phyloP scores from a whole-genome alignment of 1,284 basidiomycete genomes.

The Butyriboletus appendiculatus region DNA sequence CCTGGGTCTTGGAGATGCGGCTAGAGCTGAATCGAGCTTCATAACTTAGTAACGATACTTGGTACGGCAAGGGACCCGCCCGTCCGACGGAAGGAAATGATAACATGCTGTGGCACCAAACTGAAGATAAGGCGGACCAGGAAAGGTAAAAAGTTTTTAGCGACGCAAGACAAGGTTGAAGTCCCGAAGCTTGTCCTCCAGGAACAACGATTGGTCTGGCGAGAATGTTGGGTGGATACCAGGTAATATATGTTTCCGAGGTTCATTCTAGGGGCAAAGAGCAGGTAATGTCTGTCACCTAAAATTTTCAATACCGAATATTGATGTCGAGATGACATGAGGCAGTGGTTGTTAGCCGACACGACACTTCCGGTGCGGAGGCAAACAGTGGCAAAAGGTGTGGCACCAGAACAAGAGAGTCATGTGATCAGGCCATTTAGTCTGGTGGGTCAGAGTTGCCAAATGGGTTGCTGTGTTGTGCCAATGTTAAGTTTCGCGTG shows the following conservation, averaged over 20 bases:
- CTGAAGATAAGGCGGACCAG: slow-evolving; percentile 13
- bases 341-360: slow-evolving; percentile 26
- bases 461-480: slow-evolving; percentile 10
- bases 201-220: slow-evolving; percentile 5
- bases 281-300: slow-evolving; percentile 4
- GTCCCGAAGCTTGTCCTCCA: slow-evolving; percentile 14
- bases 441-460: slow-evolving; percentile 20
- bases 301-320: slow-evolving; percentile 10
- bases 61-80: neutral
- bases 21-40: slow-evolving; percentile 2
- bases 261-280: slow-evolving; percentile 4
- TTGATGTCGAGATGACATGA: slow-evolving; percentile 11
- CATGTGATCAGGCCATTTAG: slow-evolving; percentile 16
- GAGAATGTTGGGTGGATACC: neutral
- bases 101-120: slow-evolving; percentile 6
- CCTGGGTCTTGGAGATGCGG: neutral
- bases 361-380: slow-evolving; percentile 21
- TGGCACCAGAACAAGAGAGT: slow-evolving; percentile 8
- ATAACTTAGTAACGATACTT: slow-evolving; percentile 8
- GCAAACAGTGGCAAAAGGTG: slow-evolving; percentile 17
- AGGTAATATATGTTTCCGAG: neutral
- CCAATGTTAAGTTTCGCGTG: slow-evolving; percentile 15
- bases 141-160: slow-evolving; percentile 17
- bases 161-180: slow-evolving; percentile 26
- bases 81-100: neutral